Evolutionary conservation across 345 rosid species (phyloP), one percentile per base, ranked within the genome.

Genomic region (Gynandropsis gynandra): DNA sequence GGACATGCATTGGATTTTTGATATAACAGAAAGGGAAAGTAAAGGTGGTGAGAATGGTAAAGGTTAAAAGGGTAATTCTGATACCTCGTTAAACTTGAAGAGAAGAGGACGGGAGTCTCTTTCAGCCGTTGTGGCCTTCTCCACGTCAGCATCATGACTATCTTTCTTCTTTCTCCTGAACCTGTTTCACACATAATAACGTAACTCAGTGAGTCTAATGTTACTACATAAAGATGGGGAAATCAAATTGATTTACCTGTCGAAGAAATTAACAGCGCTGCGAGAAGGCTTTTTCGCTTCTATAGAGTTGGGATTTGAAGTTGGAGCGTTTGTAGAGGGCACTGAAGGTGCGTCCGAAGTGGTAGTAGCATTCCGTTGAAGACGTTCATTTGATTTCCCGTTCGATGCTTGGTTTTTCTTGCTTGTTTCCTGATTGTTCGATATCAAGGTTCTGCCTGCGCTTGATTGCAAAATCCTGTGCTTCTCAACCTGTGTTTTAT

Each of bases 81-180:
- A 41, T 71, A 87, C 98, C 95, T 90, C 98, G 52, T 90, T 90
- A 52, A 64, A 90, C 76, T 82, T 87, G 71, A 87, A 90, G 58
- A 90, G 75, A 64, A 87, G 56, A 52, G 96, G 98, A 4, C 73
- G 81, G 20, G 70, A 71, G 60, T 84, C 84, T 76, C 87, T 84
- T 58, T 73, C 74, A 5, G 56, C 72, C 10, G 82, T 71, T 42
- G 69, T 63, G 42, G 61, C 50, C 62, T 70, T 76, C 50, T 55
- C 70, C 32, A 27, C 69, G 17, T 56, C 70, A 51, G 42, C 58
- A 62, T 75, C 79, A 37, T 71, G 47, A 58, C 77, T 74, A 73
- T 67, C 78, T 61, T 67, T 68, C 46, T 71, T 55, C 33, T 48
- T 64, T 72, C 82, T 84, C 68, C 70, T 82, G 66, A 84, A 84